phyloP scores from a whole-genome alignment of 805 yeast genomes.

The Saccharomycopsis malanga region DNA sequence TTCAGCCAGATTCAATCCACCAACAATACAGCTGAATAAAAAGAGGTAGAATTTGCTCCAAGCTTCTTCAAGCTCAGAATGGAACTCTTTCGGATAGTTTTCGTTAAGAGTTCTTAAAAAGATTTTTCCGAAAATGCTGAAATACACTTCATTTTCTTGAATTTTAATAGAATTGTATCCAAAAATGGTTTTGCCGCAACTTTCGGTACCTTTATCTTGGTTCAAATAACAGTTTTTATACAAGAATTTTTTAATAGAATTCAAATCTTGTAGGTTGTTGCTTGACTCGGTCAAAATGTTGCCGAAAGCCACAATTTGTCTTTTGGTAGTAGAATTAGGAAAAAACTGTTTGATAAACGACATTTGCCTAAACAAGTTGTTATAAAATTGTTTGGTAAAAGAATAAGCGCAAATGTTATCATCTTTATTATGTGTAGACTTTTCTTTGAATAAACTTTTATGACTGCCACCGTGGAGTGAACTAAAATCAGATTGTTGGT shows the following conservation, averaged over 20 bases:
- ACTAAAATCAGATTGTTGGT: neutral
- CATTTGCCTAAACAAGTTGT: slow-evolving; percentile 15
- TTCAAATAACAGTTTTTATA: slow-evolving; percentile 5
- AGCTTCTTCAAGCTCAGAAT: slow-evolving; percentile 11
- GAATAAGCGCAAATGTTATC: slow-evolving; percentile 15
- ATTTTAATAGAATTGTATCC: slow-evolving; percentile 9
- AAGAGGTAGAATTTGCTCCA: slow-evolving; percentile 20
- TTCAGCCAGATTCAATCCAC: slow-evolving; percentile 13
- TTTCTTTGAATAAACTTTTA: neutral
- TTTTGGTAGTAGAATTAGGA: slow-evolving; percentile 8
- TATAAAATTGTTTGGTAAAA: slow-evolving; percentile 20
- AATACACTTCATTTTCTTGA: slow-evolving; percentile 16
- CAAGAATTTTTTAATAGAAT: slow-evolving; percentile 7
- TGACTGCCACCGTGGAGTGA: neutral
- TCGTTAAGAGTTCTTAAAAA: slow-evolving; percentile 20
- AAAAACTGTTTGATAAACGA: slow-evolving; percentile 14
- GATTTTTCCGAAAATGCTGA: slow-evolving; percentile 19
- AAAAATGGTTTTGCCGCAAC: slow-evolving; percentile 15
- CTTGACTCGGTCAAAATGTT: slow-evolving; percentile 12
- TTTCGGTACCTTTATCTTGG: slow-evolving; percentile 1
- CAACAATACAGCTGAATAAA: slow-evolving; percentile 21
- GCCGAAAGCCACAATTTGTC: slow-evolving; percentile 13
- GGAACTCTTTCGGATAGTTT: slow-evolving; percentile 18
- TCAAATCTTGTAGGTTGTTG: slow-evolving; percentile 1
- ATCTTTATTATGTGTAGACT: neutral